A percentile compares a stretch with the other conserved stretches of the same genome.
Conservation (phyloP, 2,329 filamentous ascomycete genomes). For the Clarireedia paspali region DNA sequence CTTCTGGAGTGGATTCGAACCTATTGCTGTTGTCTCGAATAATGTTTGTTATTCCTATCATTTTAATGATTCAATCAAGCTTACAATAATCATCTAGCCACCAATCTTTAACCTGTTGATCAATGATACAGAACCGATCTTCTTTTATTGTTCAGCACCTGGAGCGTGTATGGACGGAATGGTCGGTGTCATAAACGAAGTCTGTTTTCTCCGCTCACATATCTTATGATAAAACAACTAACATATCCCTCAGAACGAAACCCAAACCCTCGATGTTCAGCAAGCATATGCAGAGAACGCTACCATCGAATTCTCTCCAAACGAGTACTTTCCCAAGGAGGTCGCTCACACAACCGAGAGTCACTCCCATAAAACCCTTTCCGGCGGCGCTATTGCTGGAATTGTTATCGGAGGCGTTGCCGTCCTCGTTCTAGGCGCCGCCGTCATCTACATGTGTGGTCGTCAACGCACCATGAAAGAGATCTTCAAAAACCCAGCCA, state of each 20-base stretch:
- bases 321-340: constrained; percentile 47
- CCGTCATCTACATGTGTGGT: constrained; percentile 40
- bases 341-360: constrained; percentile 13
- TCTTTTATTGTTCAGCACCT: constrained; percentile 63
- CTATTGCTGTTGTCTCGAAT: constrained; percentile 34
- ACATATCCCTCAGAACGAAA: constrained; percentile 33
- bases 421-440: constrained; percentile 37
- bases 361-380: constrained; percentile 20
- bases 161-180: constrained; percentile 62
- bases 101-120: constrained; percentile 39
- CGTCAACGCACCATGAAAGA: constrained; percentile 16
- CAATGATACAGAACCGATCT: constrained; percentile 56
- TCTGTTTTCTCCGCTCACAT: constrained; percentile 29
- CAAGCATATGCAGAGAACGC: constrained; percentile 39
- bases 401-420: constrained; percentile 42
- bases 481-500: constrained; percentile 3
- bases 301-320: constrained; percentile 47
- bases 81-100: constrained; percentile 16
- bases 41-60: constrained; percentile 32
- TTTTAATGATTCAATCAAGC: not conserved
- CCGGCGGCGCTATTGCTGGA: constrained; percentile 48
- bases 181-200: constrained; percentile 69
- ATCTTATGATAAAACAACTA: not conserved
- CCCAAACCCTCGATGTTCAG: constrained; percentile 41
- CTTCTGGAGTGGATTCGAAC: constrained; percentile 46